A percentile compares a stretch with the other conserved stretches of the same genome.
Conservation (phyloP, 768 basidiomycete genomes). For the Phylloporus sp. region DNA sequence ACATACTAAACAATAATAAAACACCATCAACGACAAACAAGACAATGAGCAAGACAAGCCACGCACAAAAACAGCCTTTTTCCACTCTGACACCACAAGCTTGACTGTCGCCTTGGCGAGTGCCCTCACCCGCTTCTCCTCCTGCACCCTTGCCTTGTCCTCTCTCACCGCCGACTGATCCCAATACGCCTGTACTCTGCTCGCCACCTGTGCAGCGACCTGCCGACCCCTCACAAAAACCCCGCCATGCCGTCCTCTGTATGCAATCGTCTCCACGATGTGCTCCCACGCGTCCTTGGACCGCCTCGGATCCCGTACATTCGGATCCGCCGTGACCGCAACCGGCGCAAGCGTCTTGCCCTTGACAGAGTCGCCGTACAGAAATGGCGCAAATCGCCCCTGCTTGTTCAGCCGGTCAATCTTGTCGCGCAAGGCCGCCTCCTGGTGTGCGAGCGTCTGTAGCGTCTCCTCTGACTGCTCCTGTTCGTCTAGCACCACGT, state of each 20-base stretch:
- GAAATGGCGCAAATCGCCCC: conserved; percentile 44
- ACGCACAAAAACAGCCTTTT: conserved; percentile 79
- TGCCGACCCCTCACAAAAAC: conserved; percentile 34
- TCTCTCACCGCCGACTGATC: conserved; percentile 61
- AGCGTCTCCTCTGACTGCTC: conserved; percentile 42
- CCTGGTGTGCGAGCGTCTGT: conserved; percentile 36
- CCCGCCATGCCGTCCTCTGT: conserved; percentile 17
- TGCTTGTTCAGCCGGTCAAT: conserved; percentile 42
- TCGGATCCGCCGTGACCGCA: conserved; percentile 13
- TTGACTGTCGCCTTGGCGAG: conserved; percentile 72
- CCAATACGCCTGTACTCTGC: conserved; percentile 70
- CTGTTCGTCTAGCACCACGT: conserved; percentile 48
- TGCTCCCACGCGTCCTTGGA: conserved; percentile 54
- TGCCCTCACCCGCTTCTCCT: conserved; percentile 62
- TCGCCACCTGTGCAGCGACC: conserved; percentile 55
- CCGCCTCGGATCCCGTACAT: conserved; percentile 24
- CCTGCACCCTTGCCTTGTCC: conserved; percentile 52
- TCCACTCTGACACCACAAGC: conserved; percentile 78
- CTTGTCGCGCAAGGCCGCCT: conserved; percentile 42
- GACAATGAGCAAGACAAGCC: neutral
- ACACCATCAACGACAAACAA: neutral
- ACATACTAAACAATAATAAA: conserved; percentile 51
- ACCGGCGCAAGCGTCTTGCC: neutral
- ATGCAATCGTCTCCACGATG: conserved; percentile 46
- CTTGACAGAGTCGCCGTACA: conserved; percentile 29